phyloP scores from a whole-genome alignment of 2,329 filamentous ascomycete species.

The Gaeumannomyces tritici region DNA sequence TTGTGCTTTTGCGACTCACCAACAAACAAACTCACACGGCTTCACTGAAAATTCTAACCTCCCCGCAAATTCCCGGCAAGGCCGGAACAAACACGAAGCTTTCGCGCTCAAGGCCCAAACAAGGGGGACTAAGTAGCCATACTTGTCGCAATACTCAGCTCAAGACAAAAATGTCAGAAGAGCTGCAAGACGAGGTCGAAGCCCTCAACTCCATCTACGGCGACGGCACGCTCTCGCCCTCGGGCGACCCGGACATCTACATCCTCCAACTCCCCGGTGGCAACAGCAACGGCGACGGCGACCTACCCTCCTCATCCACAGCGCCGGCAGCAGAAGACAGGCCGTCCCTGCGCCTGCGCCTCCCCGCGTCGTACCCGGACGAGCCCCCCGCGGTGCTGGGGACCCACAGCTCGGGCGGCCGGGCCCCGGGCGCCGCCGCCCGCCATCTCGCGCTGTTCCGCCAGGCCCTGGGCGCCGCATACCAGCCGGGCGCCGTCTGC shows the following conservation, averaged over 20 bases:
- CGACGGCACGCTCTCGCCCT: constrained; percentile 45
- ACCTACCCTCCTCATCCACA: constrained; percentile 24
- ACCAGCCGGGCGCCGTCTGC: constrained; percentile 67
- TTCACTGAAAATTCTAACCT: too few species aligned
- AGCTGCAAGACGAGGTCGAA: constrained; percentile 64
- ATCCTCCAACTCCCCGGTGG: constrained; percentile 58
- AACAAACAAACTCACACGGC: too few species aligned
- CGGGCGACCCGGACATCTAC: constrained; percentile 32
- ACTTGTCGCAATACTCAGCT: not conserved
- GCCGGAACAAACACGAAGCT: too few species aligned
- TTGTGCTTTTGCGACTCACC: too few species aligned
- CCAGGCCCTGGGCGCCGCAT: constrained; percentile 57
- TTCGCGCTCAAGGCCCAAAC: too few species aligned
- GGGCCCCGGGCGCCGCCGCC: constrained; percentile 58
- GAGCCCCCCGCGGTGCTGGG: constrained; percentile 64
- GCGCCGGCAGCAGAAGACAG: constrained; percentile 46
- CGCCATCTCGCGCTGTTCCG: constrained; percentile 61
- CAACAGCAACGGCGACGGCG: constrained; percentile 24
- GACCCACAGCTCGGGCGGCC: constrained; percentile 66
- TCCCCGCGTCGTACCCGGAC: constrained; percentile 66
- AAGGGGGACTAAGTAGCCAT: too few species aligned
- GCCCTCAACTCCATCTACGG: constrained; percentile 82
- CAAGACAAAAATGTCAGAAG: constrained; percentile 36
- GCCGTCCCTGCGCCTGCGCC: constrained; percentile 53
- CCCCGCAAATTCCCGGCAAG: too few species aligned